Base-by-base conservation (phyloP, 164 flowering plant species). In the Houttuynia cordata region DNA sequence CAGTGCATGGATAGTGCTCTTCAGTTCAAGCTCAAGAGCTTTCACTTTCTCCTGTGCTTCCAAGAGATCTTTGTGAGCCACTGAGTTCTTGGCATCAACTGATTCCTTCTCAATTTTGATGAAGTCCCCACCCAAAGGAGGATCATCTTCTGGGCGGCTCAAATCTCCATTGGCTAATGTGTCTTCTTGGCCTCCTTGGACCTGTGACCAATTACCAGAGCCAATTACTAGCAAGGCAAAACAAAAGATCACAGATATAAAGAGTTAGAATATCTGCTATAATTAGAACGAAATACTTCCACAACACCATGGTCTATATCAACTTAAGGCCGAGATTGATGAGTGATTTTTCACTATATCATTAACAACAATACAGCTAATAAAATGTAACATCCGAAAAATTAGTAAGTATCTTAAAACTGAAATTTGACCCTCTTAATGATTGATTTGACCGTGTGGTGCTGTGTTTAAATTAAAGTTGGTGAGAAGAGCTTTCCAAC, bases 81-180 rank as follows among this genome's bases (percentile, higher is more conserved):
- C 23, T 15, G 79, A 64, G 68, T 49, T 61, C 60, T 73, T 73
- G 58, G 75, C 74, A 53, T 83, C 88, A 0, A 82, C 23, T 7
- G 76, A 51, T 71, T 86, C 96, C 75, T 75, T 87, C 70, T 93
- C 99, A n/a, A 93, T 89, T 76, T 93, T 93, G 37, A 93, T 83
- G 76, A 93, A 93, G 60, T 85, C 97, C 23, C 87, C 94, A 65
- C 83, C 95, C 39, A 83, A 62, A 39, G 79, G 55, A 41, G 73
- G 95, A 47, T 88, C 91, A 24, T 86, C 94, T 24, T 65, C 73
- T 74, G 42, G 62, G 55, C 52, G 62, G 55, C 52, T 39, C 59
- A 60, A 45, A 8, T n/a, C 64, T 24, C 74, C 68, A 64, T 71
- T 71, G n/a, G 62, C 24, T 52, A 53, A 17, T 52, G 40, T 34